Evolutionary conservation across 441 rosid genomes (phyloP).

Genomic region (Manihot esculenta): DNA sequence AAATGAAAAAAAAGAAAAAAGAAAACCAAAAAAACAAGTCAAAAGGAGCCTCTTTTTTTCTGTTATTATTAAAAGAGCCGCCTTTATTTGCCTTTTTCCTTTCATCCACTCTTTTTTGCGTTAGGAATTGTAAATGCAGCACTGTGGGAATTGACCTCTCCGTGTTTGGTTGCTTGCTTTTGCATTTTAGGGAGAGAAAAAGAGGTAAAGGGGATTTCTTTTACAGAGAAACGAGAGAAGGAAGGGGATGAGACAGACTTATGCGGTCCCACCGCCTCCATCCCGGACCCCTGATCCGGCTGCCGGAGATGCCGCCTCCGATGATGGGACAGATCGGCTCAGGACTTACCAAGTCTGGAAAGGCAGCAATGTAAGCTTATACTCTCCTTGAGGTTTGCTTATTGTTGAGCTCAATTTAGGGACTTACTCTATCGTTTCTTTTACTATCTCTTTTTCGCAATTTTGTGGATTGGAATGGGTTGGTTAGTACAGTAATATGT

Average conservation of each 20-base stretch:
- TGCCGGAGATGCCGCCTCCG: slow-evolving; percentile 24
- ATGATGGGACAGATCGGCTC: slow-evolving; percentile 37
- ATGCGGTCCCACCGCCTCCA: slow-evolving; percentile 57
- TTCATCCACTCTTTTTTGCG: background rate
- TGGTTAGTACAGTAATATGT: background rate
- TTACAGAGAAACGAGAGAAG: no score
- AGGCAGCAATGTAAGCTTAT: slow-evolving; percentile 72
- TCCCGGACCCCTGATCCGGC: slow-evolving; percentile 37
- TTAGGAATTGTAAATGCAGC: background rate
- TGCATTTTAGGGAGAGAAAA: background rate
- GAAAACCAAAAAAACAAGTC: background rate
- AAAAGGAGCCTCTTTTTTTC: slow-evolving; percentile 6
- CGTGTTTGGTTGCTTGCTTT: background rate
- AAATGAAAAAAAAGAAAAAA: no score
- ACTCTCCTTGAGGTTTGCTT: slow-evolving; percentile 5
- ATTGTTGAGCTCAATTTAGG: background rate
- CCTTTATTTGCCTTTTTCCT: slow-evolving; percentile 21
- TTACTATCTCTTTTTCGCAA: background rate
- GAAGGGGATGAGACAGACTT: slow-evolving; percentile 38
- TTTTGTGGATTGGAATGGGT: background rate
- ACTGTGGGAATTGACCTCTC: background rate
- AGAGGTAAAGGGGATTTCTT: background rate
- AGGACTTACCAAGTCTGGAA: slow-evolving; percentile 79
- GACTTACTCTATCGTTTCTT: background rate
- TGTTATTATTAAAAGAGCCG: slow-evolving; percentile 20